phyloP scores from a whole-genome alignment of 140 eudicot species.

The Senecio squalidus region DNA sequence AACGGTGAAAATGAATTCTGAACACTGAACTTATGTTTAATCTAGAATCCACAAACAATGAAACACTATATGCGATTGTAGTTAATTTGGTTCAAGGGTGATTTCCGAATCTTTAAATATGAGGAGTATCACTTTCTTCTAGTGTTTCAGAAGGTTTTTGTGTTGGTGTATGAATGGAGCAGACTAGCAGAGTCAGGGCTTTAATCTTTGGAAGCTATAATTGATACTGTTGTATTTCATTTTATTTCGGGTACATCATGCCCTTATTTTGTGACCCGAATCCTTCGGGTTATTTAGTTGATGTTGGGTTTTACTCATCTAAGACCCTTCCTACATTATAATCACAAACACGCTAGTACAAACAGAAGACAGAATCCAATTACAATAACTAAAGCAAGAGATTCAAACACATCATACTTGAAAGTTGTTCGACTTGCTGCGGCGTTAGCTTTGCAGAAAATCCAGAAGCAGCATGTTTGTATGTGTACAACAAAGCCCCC shows the following conservation, averaged over 20 bases:
- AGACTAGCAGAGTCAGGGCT: neutral
- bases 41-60: neutral
- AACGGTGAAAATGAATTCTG: too few relatives aligned
- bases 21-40: neutral
- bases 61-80: neutral
- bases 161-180: too few relatives aligned
- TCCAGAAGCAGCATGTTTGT: constrained; percentile 92
- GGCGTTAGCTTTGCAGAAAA: constrained; percentile 96
- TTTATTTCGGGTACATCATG: too few relatives aligned
- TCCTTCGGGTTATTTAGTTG: neutral
- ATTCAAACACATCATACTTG: constrained; percentile 46
- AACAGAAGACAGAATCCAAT: neutral
- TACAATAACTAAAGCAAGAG: neutral
- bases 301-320: neutral
- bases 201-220: neutral
- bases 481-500: constrained; percentile 67
- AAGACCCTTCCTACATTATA: neutral
- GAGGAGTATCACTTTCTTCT: neutral
- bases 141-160: neutral
- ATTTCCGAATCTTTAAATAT: neutral
- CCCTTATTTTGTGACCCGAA: neutral
- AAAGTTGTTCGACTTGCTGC: constrained; percentile 60
- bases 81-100: neutral
- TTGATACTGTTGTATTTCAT: neutral
- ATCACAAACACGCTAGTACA: neutral